These are phyloP conservation scores for Fusarium sp. DNA, from an alignment of 2,329 filamentous ascomycete genomes.

Conservation along the genomic window DNA sequence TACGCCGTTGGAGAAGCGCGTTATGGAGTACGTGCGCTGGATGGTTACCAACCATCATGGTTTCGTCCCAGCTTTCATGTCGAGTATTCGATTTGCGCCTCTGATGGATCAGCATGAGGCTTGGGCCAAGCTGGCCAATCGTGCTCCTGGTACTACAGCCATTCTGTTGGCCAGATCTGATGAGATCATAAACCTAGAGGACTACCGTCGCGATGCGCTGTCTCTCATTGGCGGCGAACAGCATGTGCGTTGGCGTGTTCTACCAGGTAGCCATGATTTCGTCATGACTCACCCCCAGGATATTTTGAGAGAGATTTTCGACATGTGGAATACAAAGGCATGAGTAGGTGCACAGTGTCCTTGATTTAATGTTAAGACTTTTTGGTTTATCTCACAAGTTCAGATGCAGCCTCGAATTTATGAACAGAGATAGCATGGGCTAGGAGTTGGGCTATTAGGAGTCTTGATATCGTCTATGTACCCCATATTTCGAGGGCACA, in stretches of 20 bases:
- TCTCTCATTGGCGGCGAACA: conserved; percentile 64
- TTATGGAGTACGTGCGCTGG: conserved; percentile 68
- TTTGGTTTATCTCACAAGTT: background rate
- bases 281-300: conserved; percentile 66
- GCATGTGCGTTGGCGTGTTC: conserved; percentile 62
- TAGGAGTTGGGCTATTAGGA: conserved; percentile 22
- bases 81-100: conserved; percentile 66
- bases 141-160: conserved; percentile 59
- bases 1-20: conserved; percentile 60
- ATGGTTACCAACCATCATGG: conserved; percentile 67
- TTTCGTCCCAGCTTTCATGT: conserved; percentile 71
- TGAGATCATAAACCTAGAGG: conserved; percentile 64
- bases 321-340: conserved; percentile 58
- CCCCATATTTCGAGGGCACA: conserved; percentile 12
- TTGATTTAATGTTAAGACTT: background rate
- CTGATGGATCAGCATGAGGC: conserved; percentile 64
- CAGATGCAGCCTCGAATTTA: background rate
- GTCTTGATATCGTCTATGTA: conserved; percentile 8
- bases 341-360: background rate
- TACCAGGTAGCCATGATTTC: conserved; percentile 71
- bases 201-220: conserved; percentile 63
- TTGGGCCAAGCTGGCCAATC: conserved; percentile 61
- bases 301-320: conserved; percentile 61
- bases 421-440: conserved; percentile 11
- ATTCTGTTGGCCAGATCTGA: conserved; percentile 65